Base-by-base conservation (phyloP, 2,329 filamentous ascomycete species). In the Cladosporium sp. region DNA sequence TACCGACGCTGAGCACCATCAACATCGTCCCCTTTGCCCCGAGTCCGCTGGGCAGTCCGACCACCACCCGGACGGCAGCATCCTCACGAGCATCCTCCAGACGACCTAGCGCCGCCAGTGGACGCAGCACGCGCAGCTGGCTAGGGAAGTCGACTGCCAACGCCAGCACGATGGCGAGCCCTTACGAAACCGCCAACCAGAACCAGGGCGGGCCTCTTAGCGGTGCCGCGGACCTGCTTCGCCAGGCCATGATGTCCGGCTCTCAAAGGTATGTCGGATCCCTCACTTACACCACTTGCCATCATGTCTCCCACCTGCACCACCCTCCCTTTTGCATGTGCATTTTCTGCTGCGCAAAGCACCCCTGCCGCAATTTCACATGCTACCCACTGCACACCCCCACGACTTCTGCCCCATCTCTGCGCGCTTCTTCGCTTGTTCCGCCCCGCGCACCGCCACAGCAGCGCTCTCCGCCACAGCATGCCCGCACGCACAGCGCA, bases 151-250 rank as follows among this genome's bases (percentile, higher is more conserved):
- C 51, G 24, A 39, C 49, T 37, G 60, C 47, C 49, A 70, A 51
- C n/a, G 44, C 48, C 35, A 60, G 61, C 56, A 57, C 51, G 28
- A 63, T 65, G 58, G 63, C 65, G 50, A 59, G 60, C 15, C 58
- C 64, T 40, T 55, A 65, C 22, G 57, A 62, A 45, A 57, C 73
- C 62, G 75, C 75, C 70, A 74, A 75, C 70, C 72, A 75, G 64
- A 80, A 78, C 64, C 72, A 77, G 65, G 47, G 47, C 47, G 47
- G 47, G 25, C 47, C 47, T 50, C 47, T 50, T 12, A 50, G 34
- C 34, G 47, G 47, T 24, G 81, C 83, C 56, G 78, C 80, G 52
- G 82, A 84, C 66, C 72, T 83, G 71, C 73, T 83, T 66, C 78
- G 82, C 67, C 83, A 84, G 72, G 77, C 80, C 59, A 78, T 81